A percentile compares a stretch with the other conserved stretches of the same genome.
Evolutionary conservation across 495 filamentous ascomycete species (phyloP).

Genomic region (Neurospora sp.): DNA sequence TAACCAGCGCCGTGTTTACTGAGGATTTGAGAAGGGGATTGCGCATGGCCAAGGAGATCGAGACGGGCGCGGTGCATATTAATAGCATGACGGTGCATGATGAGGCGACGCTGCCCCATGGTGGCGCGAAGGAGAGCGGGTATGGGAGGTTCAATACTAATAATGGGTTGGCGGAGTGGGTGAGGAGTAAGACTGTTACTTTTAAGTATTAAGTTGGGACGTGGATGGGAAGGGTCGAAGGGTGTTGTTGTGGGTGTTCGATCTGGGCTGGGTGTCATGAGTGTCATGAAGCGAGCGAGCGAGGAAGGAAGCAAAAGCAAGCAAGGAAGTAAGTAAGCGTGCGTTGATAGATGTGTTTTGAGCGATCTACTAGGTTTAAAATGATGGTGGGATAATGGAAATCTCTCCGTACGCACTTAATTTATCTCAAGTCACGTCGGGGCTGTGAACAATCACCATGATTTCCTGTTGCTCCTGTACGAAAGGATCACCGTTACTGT

Average conservation of each 20-base stretch:
- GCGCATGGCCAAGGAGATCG: slow-evolving; percentile 61
- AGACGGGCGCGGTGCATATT: slow-evolving; percentile 82
- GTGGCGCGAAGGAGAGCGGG: slow-evolving; percentile 77
- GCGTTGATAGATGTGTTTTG: neutral
- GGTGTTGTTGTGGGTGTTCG: neutral
- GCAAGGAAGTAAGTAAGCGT: neutral
- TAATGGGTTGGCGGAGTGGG: slow-evolving; percentile 58
- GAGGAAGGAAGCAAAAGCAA: neutral
- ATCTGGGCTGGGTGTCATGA: neutral
- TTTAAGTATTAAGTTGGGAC: slow-evolving; percentile 37
- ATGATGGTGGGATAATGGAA: too few species aligned
- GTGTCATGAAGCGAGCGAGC: neutral
- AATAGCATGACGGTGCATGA: slow-evolving; percentile 82
- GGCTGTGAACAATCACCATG: neutral
- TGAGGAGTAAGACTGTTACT: slow-evolving; percentile 77
- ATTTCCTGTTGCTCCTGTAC: neutral
- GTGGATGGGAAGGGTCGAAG: neutral
- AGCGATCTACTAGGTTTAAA: neutral
- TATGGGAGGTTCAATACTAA: slow-evolving; percentile 54
- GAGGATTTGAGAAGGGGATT: slow-evolving; percentile 66
- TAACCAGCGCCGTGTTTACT: slow-evolving; percentile 81
- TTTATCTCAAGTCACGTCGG: neutral
- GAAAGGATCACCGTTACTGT: neutral
- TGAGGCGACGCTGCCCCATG: slow-evolving; percentile 68
- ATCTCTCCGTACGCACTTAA: too few species aligned